A percentile compares a stretch with the other conserved stretches of the same genome.
phyloP scores from a whole-genome alignment of 2,329 filamentous ascomycete species.

The Immersiporthe knoxdaviesiana region DNA sequence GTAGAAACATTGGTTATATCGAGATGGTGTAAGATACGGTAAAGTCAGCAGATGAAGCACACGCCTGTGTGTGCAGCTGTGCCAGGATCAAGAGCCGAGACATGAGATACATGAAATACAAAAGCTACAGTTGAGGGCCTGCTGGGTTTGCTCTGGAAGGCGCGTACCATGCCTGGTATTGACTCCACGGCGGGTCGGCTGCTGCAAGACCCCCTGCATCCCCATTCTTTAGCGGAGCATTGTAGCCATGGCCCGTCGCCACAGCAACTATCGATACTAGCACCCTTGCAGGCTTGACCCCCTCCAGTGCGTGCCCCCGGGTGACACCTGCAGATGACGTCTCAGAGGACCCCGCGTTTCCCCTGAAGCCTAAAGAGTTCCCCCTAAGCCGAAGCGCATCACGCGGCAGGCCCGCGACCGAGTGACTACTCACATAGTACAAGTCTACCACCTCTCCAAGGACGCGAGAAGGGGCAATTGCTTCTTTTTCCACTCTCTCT shows the following conservation, averaged over 20 bases:
- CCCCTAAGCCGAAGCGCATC: constrained; percentile 19
- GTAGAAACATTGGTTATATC: constrained; percentile 1
- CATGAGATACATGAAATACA: neutral
- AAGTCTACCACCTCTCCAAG: neutral
- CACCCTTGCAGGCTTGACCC: constrained; percentile 1
- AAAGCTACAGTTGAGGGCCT: neutral
- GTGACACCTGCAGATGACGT: constrained; percentile 29
- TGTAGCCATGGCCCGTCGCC: neutral
- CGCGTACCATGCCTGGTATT: constrained; percentile 8
- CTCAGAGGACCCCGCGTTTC: constrained; percentile 12
- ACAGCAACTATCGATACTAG: constrained; percentile 27
- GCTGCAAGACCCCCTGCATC: constrained; percentile 5
- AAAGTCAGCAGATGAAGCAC: neutral
- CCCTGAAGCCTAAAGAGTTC: constrained; percentile 6
- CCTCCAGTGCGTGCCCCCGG: too few relatives aligned
- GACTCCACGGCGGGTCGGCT: constrained; percentile 6
- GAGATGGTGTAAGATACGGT: neutral
- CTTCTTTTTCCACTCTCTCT: neutral
- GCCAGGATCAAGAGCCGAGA: constrained; percentile 8
- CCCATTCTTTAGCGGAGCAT: neutral
- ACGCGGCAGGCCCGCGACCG: constrained; percentile 25
- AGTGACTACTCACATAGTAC: too few relatives aligned
- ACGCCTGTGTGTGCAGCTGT: neutral
- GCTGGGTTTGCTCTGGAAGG: neutral
- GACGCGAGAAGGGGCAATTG: neutral